Base-by-base conservation (phyloP, 331 rosid species). In the Acacia pycnantha region DNA sequence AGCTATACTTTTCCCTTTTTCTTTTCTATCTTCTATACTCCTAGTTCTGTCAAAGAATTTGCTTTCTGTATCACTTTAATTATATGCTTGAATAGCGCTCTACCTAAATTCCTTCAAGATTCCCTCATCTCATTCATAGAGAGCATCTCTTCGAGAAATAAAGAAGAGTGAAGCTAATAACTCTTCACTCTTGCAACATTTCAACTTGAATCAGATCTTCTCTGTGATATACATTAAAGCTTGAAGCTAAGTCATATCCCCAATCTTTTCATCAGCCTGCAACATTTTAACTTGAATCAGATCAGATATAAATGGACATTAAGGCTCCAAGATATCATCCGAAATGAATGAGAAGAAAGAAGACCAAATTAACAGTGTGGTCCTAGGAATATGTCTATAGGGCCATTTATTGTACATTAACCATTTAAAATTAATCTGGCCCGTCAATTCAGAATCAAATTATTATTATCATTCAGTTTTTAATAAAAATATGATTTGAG, bases 191-290 rank as follows among this genome's bases (percentile, higher is more conserved):
- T 74, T 85, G 88, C 78, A 74, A 62, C 79, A 74, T 77, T 74
- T 74, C 53, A 65, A 68, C 58, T 79, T 59, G 74, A 77, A 70
- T 74, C 61, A 84, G 75, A 70, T 62, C 82, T 70, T 82, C 77
- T 41, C 40, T 46, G 11, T 22, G 77, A 67, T 50, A 78, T 61
- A 11, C 40, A 14, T 65, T 67, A 51, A 77, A 85, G 75, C 78
- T 70, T 22, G 79, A 9, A 68, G 72, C 76, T 33, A 85, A 53
- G 48, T 11, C 16, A 56, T 70, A 65, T 40, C 26, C 77, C 61
- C 78, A 62, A 79, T 77, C 76, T 54, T 68, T 76, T 59, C 64
- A 48, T 35, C 72, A 35, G 41, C 87, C 88, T 89, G 90, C 76
- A 77, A 54, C 79, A 81, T 77, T 80, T 77, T 69, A 65, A 73